Conservation (phyloP, 164 flowering plant genomes). For the Sedum album region DNA sequence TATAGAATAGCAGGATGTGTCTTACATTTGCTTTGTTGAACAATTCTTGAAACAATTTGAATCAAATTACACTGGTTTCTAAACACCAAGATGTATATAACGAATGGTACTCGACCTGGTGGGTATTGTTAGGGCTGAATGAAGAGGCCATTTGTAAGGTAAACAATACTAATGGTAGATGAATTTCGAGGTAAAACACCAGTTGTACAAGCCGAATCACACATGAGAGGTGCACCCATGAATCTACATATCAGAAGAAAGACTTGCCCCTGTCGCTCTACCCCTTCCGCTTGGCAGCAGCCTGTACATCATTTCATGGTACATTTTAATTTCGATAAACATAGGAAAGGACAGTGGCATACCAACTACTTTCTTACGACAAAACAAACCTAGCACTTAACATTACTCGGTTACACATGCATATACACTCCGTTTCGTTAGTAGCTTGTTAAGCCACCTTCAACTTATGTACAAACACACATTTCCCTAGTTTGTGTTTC, state of each 20-base stretch:
- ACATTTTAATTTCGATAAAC: not conserved
- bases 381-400: not conserved
- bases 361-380: too few species aligned
- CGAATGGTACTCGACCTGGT: too few species aligned
- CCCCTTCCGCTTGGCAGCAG: not conserved
- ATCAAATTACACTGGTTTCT: too few species aligned
- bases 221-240: not conserved
- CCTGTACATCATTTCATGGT: not conserved
- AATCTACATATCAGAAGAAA: not conserved
- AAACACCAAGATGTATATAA: too few species aligned
- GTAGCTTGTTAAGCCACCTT: not conserved
- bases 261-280: not conserved
- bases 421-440: not conserved
- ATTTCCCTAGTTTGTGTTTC: not conserved
- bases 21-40: too few species aligned
- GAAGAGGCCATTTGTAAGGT: not conserved
- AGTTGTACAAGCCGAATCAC: not conserved
- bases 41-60: too few species aligned
- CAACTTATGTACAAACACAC: not conserved
- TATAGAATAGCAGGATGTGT: not conserved
- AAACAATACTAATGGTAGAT: not conserved
- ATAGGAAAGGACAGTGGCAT: too few species aligned
- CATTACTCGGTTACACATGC: not conserved
- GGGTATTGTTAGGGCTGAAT: too few species aligned
- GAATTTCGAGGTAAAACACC: not conserved